Evolutionary conservation across 345 rosid genomes (phyloP).

Genomic region (Lepidium africanum): DNA sequence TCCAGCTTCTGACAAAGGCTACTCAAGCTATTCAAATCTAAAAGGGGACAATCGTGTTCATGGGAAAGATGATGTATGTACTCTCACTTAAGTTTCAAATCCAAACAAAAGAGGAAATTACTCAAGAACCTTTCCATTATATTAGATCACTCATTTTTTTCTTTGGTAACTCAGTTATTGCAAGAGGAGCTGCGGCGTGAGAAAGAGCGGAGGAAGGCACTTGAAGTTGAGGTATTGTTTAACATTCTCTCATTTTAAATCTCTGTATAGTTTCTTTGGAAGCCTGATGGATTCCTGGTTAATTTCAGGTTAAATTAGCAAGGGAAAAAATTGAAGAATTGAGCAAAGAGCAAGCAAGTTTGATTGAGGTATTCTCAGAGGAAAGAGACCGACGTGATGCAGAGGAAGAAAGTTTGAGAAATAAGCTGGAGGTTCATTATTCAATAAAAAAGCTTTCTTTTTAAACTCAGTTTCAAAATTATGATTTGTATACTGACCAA

Average conservation of each 20-base stretch:
- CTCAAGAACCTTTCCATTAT: not conserved
- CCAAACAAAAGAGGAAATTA: not conserved
- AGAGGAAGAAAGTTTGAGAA: slow-evolving; percentile 64
- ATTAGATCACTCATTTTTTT: not conserved
- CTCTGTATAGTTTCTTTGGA: not conserved
- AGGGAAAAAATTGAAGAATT: slow-evolving; percentile 43
- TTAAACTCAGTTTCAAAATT: not conserved
- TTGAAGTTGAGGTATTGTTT: slow-evolving; percentile 49
- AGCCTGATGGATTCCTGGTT: slow-evolving; percentile 17
- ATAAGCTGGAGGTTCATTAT: slow-evolving; percentile 52
- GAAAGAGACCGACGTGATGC: slow-evolving; percentile 63
- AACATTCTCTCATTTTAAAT: not conserved
- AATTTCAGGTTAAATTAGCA: slow-evolving; percentile 42
- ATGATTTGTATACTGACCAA: not conserved
- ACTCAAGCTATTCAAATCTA: slow-evolving; percentile 18
- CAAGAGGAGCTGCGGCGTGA: slow-evolving; percentile 35
- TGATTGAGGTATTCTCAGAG: slow-evolving; percentile 62
- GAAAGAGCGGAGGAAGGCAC: slow-evolving; percentile 40
- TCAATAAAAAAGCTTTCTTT: not conserved
- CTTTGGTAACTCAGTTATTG: slow-evolving; percentile 13
- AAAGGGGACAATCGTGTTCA: slow-evolving; percentile 20
- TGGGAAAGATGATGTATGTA: slow-evolving; percentile 29
- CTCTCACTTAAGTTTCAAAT: slow-evolving; percentile 14
- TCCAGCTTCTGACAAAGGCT: slow-evolving; percentile 32
- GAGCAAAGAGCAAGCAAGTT: slow-evolving; percentile 65